These are phyloP conservation scores for Ganoderma sinense DNA, from an alignment of 1,284 basidiomycete species.

Conservation along the genomic window DNA sequence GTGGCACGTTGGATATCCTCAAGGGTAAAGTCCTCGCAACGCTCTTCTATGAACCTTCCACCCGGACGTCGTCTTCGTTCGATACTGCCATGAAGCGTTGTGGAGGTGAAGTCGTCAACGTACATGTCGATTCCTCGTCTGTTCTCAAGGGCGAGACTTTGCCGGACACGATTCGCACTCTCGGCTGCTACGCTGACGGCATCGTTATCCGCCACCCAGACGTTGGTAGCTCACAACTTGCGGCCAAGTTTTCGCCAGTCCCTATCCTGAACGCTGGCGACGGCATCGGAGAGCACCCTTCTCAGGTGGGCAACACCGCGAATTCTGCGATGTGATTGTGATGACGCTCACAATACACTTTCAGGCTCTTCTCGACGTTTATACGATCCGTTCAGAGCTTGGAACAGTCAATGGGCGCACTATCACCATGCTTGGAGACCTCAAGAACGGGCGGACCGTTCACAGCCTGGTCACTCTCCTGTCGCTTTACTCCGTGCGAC, in stretches of 20 bases:
- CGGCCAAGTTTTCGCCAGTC: conserved; percentile 94
- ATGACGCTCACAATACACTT: conserved; percentile 9
- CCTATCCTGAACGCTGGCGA: conserved; percentile 98
- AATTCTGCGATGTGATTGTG: not conserved
- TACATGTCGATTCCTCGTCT: conserved; percentile 86
- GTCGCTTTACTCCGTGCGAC: conserved; percentile 90
- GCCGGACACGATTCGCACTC: conserved; percentile 92
- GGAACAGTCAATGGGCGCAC: conserved; percentile 98
- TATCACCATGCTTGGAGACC: conserved; percentile 94
- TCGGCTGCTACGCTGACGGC: conserved; percentile 96
- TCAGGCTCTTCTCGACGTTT: conserved; percentile 92
- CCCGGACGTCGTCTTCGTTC: conserved; percentile 96
- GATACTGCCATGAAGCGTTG: conserved; percentile 99
- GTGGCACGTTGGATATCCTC: conserved; percentile 89
- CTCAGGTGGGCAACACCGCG: conserved; percentile 69
- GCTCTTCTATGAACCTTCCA: conserved; percentile 99
- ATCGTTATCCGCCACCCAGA: conserved; percentile 96
- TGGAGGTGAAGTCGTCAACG: conserved; percentile 92
- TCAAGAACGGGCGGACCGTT: conserved; percentile 98
- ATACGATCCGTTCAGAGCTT: conserved; percentile 97
- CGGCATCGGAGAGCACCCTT: conserved; percentile 97
- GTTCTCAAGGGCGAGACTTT: conserved; percentile 96
- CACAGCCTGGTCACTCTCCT: conserved; percentile 96
- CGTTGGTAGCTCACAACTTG: conserved; percentile 89
- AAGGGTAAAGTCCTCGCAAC: conserved; percentile 93